Evolutionary conservation across 2,329 filamentous ascomycete species (phyloP).

Genomic region (Cryphonectria carpinicola): DNA sequence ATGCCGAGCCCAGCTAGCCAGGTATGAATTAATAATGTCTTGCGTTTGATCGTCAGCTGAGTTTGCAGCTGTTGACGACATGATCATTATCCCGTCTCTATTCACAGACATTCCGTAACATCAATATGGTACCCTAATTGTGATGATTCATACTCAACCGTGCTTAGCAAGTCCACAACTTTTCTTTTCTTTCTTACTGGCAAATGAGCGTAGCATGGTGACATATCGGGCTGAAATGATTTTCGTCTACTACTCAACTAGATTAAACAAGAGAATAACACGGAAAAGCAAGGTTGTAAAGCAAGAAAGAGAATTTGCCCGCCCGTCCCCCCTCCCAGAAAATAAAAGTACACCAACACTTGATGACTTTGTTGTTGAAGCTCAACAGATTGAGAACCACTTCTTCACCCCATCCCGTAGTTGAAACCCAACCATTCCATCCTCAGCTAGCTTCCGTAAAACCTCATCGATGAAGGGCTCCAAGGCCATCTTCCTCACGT

Average conservation of each 20-base stretch:
- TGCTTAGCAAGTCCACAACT: not conserved
- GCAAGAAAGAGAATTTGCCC: not conserved
- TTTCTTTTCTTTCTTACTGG: not conserved
- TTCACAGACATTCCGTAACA: not conserved
- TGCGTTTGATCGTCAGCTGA: not conserved
- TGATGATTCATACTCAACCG: not conserved
- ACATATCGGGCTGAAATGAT: not conserved
- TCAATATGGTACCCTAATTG: not conserved
- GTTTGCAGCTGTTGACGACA: not conserved
- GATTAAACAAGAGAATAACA: too few species aligned
- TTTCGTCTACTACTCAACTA: not conserved
- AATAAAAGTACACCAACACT: not conserved
- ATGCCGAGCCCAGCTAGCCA: not conserved
- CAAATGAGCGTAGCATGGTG: not conserved
- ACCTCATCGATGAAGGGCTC: constrained; percentile 50
- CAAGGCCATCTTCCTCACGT: constrained; percentile 41
- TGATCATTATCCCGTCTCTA: not conserved
- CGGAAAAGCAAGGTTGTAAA: too few species aligned
- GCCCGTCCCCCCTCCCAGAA: too few species aligned
- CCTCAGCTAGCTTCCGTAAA: constrained; percentile 47
- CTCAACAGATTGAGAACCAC: constrained; percentile 39
- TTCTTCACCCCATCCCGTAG: constrained; percentile 40
- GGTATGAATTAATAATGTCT: not conserved
- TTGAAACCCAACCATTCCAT: constrained; percentile 47
- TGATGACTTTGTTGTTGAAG: not conserved